Base-by-base conservation (phyloP, 139 green algal species). In the Parachlorella kessleri region DNA sequence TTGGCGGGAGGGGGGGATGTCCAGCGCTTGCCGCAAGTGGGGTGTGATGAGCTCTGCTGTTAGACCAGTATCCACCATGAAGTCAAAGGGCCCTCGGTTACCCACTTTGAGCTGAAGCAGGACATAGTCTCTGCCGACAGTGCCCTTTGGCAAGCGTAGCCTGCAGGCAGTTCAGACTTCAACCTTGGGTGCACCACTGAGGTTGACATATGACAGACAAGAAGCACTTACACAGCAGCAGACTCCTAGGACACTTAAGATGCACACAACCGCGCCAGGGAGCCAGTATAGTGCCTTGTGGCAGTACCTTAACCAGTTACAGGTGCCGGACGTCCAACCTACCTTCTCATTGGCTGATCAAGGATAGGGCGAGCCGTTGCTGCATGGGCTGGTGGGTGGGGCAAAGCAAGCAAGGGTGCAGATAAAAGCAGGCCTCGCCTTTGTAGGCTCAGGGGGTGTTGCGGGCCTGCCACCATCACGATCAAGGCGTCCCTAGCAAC, bases 41-140 rank as follows among this genome's bases (percentile, higher is more conserved):
- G 75, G 75, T 9, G 75, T 81, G 66, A 81, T 81, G 9, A 81
- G 54, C 66, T 81, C 75, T 0, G 75, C 75, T 18, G 75, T 75
- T 28, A 75, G 35, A 0, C 75, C 75, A 0, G 75, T 81, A 8
- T 81, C 75, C 2, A 81, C 75, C 48, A 81, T 35, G 30, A 81
- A 81, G 24, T 81, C 75, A 38, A 68, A 75, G 26, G 48, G 65
- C 6, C 64, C 75, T 40, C 73, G 35, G 14, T 53, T 28, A 21
- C 75, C 65, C 26, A 81, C 23, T 53, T 39, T 64, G 42, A 81
- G 42, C 75, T 81, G 66, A 40, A 81, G 35, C 75, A 81, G 75
- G 33, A 81, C 66, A 35, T 81, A 81, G 75, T 81, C 75, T 2
- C 75, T 65, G 26, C 75, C 75, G 26, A 81, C 68, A 2, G 75